Percentiles rank a stretch among this genome's conserved stretches.
Evolutionary conservation across 345 rosid genomes (phyloP).

Genomic region (Schrenkiella parvula): DNA sequence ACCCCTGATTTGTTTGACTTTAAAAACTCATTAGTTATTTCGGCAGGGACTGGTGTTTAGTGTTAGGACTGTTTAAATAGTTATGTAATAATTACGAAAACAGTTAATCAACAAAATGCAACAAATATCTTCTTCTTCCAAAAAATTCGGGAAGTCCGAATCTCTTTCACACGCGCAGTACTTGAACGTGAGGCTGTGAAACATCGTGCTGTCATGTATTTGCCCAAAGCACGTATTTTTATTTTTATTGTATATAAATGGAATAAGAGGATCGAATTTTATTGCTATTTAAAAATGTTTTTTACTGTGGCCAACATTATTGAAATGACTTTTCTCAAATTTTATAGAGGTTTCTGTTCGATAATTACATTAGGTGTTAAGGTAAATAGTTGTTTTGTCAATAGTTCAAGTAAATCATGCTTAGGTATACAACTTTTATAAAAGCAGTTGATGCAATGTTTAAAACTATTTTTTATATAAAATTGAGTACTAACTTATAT

Average conservation of each 20-base stretch:
- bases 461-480: too few relatives aligned
- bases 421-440: too few relatives aligned
- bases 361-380: too few relatives aligned
- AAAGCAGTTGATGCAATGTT: too few relatives aligned
- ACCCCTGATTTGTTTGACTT: constrained; percentile 10
- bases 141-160: constrained; percentile 15
- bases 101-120: background rate
- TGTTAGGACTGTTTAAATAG: background rate
- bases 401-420: too few relatives aligned
- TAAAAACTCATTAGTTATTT: background rate
- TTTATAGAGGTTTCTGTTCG: too few relatives aligned
- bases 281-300: too few relatives aligned
- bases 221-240: background rate
- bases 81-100: background rate
- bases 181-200: constrained; percentile 15
- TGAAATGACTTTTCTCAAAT: too few relatives aligned
- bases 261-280: too few relatives aligned
- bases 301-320: too few relatives aligned
- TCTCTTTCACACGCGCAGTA: constrained; percentile 19
- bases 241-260: background rate
- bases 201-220: constrained; percentile 24
- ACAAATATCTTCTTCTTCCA: constrained; percentile 3
- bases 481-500: too few relatives aligned
- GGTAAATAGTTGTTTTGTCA: too few relatives aligned
- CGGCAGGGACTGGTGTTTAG: background rate